Percentiles rank a stretch among this genome's conserved stretches.
Evolutionary conservation across 768 basidiomycete genomes (phyloP).

Genomic region (Auriculariales sp.): DNA sequence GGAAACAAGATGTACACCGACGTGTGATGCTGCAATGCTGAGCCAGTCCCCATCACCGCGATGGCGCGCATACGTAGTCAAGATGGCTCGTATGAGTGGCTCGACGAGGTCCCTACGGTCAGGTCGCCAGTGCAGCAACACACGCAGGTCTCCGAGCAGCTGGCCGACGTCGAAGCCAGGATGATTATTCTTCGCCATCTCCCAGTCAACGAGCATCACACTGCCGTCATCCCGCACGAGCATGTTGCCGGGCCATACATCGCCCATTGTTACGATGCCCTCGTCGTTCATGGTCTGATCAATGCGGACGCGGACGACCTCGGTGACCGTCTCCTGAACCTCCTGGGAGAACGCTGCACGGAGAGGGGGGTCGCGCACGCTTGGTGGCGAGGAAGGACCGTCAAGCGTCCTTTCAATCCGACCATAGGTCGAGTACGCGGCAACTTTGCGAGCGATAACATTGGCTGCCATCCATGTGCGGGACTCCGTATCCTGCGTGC

Average conservation of each 20-base stretch:
- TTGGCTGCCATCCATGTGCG: conserved; percentile 27
- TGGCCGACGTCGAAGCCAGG: conserved; percentile 48
- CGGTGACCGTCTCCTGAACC: conserved; percentile 9
- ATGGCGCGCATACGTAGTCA: conserved; percentile 26
- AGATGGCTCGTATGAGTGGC: conserved; percentile 27
- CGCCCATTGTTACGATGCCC: conserved; percentile 36
- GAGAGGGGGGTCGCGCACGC: conserved; percentile 20
- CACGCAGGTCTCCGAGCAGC: conserved; percentile 44
- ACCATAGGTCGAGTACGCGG: conserved; percentile 29
- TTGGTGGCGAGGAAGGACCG: conserved; percentile 20
- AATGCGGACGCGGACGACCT: conserved; percentile 24
- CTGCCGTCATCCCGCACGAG: conserved; percentile 27
- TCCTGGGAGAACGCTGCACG: conserved; percentile 8
- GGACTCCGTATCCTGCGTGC: conserved; percentile 16
- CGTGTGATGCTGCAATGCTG: conserved; percentile 28
- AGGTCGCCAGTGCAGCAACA: conserved; percentile 32
- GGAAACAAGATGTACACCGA: conserved; percentile 40
- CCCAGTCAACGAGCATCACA: conserved; percentile 50
- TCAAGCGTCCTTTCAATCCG: conserved; percentile 19
- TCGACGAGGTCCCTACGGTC: conserved; percentile 21
- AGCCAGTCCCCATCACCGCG: conserved; percentile 13
- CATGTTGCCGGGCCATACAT: conserved; percentile 64
- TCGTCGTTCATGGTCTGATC: conserved; percentile 19
- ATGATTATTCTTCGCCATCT: conserved; percentile 41
- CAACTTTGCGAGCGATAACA: conserved; percentile 24